Percentiles rank a stretch among this genome's conserved stretches.
These are phyloP conservation scores for Claviceps arundinis DNA, from an alignment of 2,329 filamentous ascomycete species.

Conservation along the genomic window DNA sequence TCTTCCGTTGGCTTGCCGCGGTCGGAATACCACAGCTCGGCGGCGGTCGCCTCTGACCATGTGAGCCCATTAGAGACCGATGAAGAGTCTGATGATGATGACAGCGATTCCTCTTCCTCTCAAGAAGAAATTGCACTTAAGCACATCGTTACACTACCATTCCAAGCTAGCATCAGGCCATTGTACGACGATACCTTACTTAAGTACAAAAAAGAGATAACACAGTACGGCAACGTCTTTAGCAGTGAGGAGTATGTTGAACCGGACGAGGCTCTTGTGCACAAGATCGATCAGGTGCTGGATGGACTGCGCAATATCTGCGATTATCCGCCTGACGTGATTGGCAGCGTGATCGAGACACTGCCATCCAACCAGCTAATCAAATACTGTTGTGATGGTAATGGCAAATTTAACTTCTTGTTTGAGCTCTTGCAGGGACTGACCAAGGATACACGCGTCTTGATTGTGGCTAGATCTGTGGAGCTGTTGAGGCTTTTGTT, in stretches of 20 bases:
- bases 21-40: conserved; percentile 10
- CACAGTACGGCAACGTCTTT: conserved; percentile 31
- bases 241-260: conserved; percentile 23
- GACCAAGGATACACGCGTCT: conserved; percentile 30
- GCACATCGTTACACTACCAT: conserved; percentile 42
- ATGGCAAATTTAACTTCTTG: conserved; percentile 47
- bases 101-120: conserved; percentile 7
- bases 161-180: conserved; percentile 38
- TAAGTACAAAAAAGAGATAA: conserved; percentile 29
- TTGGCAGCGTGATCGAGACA: conserved; percentile 26
- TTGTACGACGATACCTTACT: conserved; percentile 38
- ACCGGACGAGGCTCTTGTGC: conserved; percentile 26
- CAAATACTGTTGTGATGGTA: conserved; percentile 42
- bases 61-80: conserved; percentile 15
- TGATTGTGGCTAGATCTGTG: conserved; percentile 39
- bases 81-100: conserved; percentile 10
- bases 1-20: conserved; percentile 6
- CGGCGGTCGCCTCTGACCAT: conserved; percentile 13
- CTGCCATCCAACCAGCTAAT: conserved; percentile 29
- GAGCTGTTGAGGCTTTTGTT: conserved; percentile 38
- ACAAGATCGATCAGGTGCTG: conserved; percentile 38
- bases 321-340: conserved; percentile 40
- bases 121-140: conserved; percentile 16
- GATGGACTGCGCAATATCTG: conserved; percentile 38
- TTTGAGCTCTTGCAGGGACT: conserved; percentile 38